Percentiles rank a stretch among this genome's conserved stretches.
phyloP scores from a whole-genome alignment of 176 grass and related monocot species.

The Rhipidocladum racemiflorum region DNA sequence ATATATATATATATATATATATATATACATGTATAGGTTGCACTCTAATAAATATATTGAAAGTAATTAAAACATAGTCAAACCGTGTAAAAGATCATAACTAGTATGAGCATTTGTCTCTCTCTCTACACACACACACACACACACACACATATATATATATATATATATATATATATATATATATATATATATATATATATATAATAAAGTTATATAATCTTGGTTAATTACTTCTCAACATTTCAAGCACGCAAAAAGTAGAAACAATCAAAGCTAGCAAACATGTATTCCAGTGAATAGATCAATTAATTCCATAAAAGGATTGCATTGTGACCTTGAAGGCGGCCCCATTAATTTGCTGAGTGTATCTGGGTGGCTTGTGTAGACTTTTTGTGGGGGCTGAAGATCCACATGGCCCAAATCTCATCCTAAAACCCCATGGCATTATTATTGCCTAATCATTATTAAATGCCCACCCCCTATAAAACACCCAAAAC shows the following conservation, averaged over 20 bases:
- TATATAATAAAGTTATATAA: neutral
- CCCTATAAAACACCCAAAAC: slow-evolving; percentile 12
- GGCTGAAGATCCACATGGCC: neutral
- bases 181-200: no score
- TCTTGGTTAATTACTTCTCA: slow-evolving; percentile 16
- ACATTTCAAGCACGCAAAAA: neutral
- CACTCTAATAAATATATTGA: neutral
- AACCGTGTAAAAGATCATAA: neutral
- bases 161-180: no score
- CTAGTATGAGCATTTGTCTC: neutral
- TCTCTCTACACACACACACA: no score
- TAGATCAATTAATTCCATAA: neutral
- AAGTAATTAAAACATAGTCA: neutral
- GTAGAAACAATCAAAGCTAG: neutral
- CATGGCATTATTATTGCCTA: neutral
- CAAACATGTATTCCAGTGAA: neutral
- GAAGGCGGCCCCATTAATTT: neutral
- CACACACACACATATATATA: no score
- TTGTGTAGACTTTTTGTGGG: neutral
- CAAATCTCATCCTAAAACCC: neutral
- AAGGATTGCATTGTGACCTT: neutral
- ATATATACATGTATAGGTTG: neutral
- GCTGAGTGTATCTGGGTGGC: neutral
- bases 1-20: no score
- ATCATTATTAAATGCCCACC: neutral